Base-by-base conservation (phyloP, 2,329 filamentous ascomycete genomes). In the Calonectria multiphialidica region DNA sequence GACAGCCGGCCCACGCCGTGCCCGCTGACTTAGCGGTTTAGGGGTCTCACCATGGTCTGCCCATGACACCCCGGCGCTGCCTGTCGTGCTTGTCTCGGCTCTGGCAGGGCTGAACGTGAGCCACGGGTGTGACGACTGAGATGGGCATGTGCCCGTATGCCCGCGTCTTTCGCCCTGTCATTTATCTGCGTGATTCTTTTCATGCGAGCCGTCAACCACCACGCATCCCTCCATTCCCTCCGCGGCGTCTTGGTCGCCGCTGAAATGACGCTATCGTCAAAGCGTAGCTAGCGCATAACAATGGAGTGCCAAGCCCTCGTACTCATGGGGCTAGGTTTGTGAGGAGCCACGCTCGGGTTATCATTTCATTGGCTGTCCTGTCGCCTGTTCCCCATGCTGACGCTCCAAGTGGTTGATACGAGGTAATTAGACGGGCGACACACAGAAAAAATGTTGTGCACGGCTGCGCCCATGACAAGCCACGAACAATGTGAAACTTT, bases 241-340 rank as follows among this genome's bases (percentile, higher is more conserved):
- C 53, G 23, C 33, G 16, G 33, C n/a, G n/a, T 40, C 33, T 18
- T 23, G 9, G 53, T 59, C 33, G 53, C 53, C 35, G 23, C 53
- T 37, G 53, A 40, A 40, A 59, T 59, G 53, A 33, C 37, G 33
- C 33, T 25, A 40, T 40, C 7, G 53, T 59, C 53, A 40, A 25
- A 37, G 53, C 35, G 35, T 59, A 9, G 30, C 21, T 59, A 59
- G 53, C 53, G 53, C 53, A 59, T 59, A 23, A 37, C 7, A 25
- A 28, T 59, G 53, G 53, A 40, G 33, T 59, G 53, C 53, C 53
- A 59, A 59, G 53, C 12, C 53, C 53, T 59, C 53, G 53, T 59
- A 59, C 53, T 59, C 53, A 59, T 37, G 25, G 33, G 10, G 23
- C 53, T 37, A 59, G 53, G 53, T 59, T 59, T 59, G 35, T 40